Evolutionary conservation across 129 eudicot genomes (phyloP), one percentile per base, ranked within the genome.

Genomic region (Tanacetum coccineum): DNA sequence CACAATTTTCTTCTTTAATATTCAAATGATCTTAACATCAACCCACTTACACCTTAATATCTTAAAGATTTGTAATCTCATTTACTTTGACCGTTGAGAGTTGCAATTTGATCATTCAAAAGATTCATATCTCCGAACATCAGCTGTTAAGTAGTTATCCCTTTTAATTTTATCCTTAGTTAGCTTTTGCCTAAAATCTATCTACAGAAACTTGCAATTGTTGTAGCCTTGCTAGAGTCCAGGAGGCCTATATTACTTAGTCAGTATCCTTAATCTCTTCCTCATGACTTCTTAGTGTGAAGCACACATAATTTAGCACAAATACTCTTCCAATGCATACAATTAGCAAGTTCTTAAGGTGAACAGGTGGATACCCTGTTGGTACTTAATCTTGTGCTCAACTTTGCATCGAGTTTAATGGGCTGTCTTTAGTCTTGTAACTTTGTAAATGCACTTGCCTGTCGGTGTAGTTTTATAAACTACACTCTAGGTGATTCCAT

Each of bases 31-130:
- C 63, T 36, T 68, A 52, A 55, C 52, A 26, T 19, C 40, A 68
- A 68, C 32, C 62, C n/a, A 68, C 63, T 53, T 68, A 51, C 72
- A 18, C 36, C 32, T 53, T 68, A 52, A 14, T 68, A 53, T 68
- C 32, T 48, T 18, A 53, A 68, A 32, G 62, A 18, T 67, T 4
- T 49, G 39, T 32, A 67, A 52, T 36, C 72, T 67, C 52, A 52
- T 52, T 52, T 68, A 39, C 21, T 36, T 25, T 54, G 40, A 17
- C 59, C 12, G 11, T 53, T 32, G 25, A 22, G 25, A 22, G 25
- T 22, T 22, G 25, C 25, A 0, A 22, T 0, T 0, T 22, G 25
- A 22, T 22, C 25, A 22, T 22, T 67, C 51, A 18, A 30, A 30
- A 30, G 6, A 30, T 30, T 6, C 7, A 30, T 30, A 30, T 30